Evolutionary conservation across 208 protist species (phyloP).

Genomic region (Acanthamoeba rhysodes): DNA sequence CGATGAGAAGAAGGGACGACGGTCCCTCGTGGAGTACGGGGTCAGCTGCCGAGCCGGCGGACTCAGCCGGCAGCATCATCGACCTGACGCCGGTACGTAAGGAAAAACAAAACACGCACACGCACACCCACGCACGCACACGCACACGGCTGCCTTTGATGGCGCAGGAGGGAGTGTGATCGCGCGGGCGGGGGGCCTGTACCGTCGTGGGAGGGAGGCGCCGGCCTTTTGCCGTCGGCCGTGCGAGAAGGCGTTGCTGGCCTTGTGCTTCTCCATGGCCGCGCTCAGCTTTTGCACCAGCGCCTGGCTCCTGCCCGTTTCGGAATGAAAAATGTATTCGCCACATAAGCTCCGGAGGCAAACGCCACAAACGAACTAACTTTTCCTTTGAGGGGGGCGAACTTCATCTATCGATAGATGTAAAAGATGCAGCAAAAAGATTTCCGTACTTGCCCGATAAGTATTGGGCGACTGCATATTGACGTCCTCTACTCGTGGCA

Average conservation of each 20-base stretch:
- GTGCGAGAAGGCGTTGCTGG: background rate
- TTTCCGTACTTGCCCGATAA: constrained; percentile 1
- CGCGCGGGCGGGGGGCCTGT: background rate
- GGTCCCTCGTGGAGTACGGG: background rate
- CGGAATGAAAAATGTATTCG: too few species aligned
- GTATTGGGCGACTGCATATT: background rate
- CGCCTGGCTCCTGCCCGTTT: background rate
- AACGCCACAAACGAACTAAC: too few species aligned
- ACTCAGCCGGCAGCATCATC: background rate
- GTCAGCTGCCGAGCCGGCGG: background rate
- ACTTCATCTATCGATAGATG: too few species aligned
- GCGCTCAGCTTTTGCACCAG: constrained; percentile 42
- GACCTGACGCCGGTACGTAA: background rate
- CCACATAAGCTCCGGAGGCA: background rate
- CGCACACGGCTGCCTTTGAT: too few species aligned
- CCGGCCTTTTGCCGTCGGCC: background rate
- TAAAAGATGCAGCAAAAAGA: background rate
- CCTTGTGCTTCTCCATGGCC: constrained; percentile 36
- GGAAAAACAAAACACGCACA: too few species aligned
- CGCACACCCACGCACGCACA: too few species aligned
- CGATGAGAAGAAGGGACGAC: constrained; percentile 37
- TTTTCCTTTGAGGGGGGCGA: too few species aligned
- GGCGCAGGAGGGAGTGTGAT: background rate
- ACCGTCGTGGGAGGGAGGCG: constrained; percentile 30
- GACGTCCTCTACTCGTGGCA: background rate